Evolutionary conservation across 352 stramenopile genomes (phyloP), one percentile per base, ranked within the genome.

Genomic region (Phytophthora meadii): DNA sequence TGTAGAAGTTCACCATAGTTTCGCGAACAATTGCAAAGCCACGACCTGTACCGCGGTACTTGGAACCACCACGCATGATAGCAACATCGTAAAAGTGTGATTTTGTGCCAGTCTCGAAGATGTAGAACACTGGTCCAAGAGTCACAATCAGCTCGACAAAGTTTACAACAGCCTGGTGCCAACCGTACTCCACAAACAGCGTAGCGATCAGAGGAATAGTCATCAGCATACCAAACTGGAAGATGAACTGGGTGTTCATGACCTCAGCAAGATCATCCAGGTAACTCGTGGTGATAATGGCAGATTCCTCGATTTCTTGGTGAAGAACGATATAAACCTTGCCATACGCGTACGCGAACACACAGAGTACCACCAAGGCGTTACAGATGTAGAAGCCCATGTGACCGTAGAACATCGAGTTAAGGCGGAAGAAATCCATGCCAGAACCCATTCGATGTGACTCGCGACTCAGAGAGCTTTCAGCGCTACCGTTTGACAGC

Each of bases 341-440:
- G 19, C 77, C 75, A 72, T 96, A 96, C 9, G 77, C 70, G 55
- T 94, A 96, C 2, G 79, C 73, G 51, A 93, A 96, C 15, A 94
- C 85, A 73, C 84, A 92, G 8, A 94, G 54, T 47, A 96, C 84
- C 3, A 87, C 84, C 39, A 96, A 44, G 12, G 84, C 83, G 55
- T 94, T 93, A 64, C 81, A 93, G 25, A 96, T 92, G 77, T 96
- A 96, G 54, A 93, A 96, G 12, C 88, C 88, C 84, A 94, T 93
- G 74, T 96, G 85, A 3, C 84, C 83, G 70, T 96, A 96, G 61
- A 94, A 96, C 82, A 93, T 93, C 44, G 89, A 93, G 68, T 96
- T 94, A 25, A 96, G 64, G 3, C 89, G 87, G 76, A 95, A 96
- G 28, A 96, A 96, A 54, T 95, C 87, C 86, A 97, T 92, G 32